phyloP scores from a whole-genome alignment of 495 filamentous ascomycete genomes.

The Xylaria scruposa region DNA sequence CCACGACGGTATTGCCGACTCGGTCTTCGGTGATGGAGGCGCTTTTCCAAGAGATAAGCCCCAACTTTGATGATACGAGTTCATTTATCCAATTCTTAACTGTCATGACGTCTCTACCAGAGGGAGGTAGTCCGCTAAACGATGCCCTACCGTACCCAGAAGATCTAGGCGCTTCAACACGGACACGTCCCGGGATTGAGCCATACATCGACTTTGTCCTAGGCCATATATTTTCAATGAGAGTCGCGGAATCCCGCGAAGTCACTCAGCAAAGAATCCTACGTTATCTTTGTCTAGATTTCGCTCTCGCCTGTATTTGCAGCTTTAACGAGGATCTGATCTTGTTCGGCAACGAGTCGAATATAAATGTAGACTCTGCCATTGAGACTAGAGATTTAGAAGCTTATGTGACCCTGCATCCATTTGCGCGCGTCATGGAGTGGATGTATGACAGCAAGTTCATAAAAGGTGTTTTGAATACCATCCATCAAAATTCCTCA shows the following conservation, averaged over 20 bases:
- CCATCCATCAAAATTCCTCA: slow-evolving; percentile 72
- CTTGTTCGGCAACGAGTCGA: slow-evolving; percentile 76
- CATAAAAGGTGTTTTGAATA: slow-evolving; percentile 74
- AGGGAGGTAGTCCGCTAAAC: slow-evolving; percentile 63
- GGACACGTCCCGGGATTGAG: slow-evolving; percentile 82
- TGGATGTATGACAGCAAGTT: slow-evolving; percentile 97
- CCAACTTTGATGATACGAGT: slow-evolving; percentile 79
- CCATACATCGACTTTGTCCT: slow-evolving; percentile 90
- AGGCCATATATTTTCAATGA: slow-evolving; percentile 71
- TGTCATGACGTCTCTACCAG: slow-evolving; percentile 67
- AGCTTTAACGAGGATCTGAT: slow-evolving; percentile 94
- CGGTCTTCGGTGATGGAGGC: slow-evolving; percentile 58
- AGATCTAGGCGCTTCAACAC: slow-evolving; percentile 75
- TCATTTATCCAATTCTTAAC: slow-evolving; percentile 79
- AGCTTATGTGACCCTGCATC: slow-evolving; percentile 83
- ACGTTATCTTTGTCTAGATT: slow-evolving; percentile 77
- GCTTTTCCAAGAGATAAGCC: slow-evolving; percentile 64
- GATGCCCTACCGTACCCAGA: slow-evolving; percentile 88
- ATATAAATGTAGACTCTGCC: slow-evolving; percentile 71
- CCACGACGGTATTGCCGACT: slow-evolving; percentile 30
- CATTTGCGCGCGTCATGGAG: slow-evolving; percentile 91
- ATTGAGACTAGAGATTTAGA: slow-evolving; percentile 73
- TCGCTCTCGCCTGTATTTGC: slow-evolving; percentile 73
- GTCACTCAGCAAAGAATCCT: slow-evolving; percentile 70
- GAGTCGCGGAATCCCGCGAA: slow-evolving; percentile 65